Evolutionary conservation across 1,139 yeast genomes (phyloP), one percentile per base, ranked within the genome.

Genomic region (Suhomyces coccinellae): DNA sequence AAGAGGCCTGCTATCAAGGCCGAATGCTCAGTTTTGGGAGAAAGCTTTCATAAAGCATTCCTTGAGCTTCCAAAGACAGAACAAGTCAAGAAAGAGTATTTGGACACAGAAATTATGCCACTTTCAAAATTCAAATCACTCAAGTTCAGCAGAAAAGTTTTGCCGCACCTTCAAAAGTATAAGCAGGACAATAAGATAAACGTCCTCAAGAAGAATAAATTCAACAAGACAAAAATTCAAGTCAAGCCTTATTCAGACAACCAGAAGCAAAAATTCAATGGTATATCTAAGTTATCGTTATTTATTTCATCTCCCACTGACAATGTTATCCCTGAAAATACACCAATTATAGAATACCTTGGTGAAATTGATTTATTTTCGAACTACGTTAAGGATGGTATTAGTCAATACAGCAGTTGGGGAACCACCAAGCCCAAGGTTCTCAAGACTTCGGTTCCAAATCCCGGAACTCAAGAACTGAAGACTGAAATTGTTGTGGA

Each of bases 341-440:
- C 83, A 1, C 72, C 80, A 4, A 65, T 90, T 3, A 71, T 79
- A 30, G 93, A 88, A 55, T 77, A 82, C 51, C 63, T 82, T 11
- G 98, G 98, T 7, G 95, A 87, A 51, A 63, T 90, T 6, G 85
- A 83, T 54, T 71, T 79, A 41, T 82, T 82, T 51, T 73, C 74
- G 17, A 79, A 78, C 53, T 91, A 90, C 60, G 74, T 79, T 29
- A 60, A 65, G 7, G 87, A 88, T 54, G 73, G 80, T 9, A 71
- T 82, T 43, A 93, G 91, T 61, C 96, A 89, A 59, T 91, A 89
- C 61, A 66, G 82, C 49, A 63, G 78, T n/a, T 81, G 90, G 79
- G 97, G 97, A 0, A 82, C 89, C 14, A 83, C 95, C 11, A 90
- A 90, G 57, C 93, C 95, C 1, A 82, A 82, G 45, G 96, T 88